phyloP scores from a whole-genome alignment of 2,329 filamentous ascomycete genomes.

The Ilyonectria mors-panacis region DNA sequence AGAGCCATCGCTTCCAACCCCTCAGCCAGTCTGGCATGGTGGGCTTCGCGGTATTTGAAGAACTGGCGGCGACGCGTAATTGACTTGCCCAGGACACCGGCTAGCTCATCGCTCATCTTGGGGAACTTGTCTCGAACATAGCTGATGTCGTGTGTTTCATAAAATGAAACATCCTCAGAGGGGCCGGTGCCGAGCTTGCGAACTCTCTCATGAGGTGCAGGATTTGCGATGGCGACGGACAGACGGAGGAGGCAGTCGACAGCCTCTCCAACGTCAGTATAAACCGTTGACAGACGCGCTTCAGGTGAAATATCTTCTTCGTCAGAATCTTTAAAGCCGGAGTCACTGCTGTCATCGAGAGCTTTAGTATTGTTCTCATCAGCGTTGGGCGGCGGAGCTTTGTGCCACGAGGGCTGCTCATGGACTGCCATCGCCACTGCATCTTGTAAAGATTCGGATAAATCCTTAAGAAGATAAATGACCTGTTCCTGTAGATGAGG shows the following conservation, averaged over 20 bases:
- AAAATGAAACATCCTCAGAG: conserved; percentile 40
- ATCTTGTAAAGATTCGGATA: conserved; percentile 30
- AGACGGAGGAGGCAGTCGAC: conserved; percentile 54
- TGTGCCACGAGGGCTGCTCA: accelerated
- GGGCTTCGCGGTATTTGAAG: conserved; percentile 55
- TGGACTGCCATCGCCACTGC: accelerated
- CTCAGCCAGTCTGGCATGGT: conserved; percentile 51
- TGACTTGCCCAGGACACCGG: conserved; percentile 49
- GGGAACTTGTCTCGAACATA: conserved; percentile 53
- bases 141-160: conserved; percentile 46
- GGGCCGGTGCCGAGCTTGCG: conserved; percentile 16
- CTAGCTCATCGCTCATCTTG: conserved; percentile 20
- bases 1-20: conserved; percentile 38
- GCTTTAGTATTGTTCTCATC: conserved; percentile 7
- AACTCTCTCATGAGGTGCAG: conserved; percentile 54
- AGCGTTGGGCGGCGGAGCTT: background rate
- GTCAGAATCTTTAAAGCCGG: background rate
- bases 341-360: background rate
- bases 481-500: conserved; percentile 40
- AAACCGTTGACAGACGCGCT: conserved; percentile 37
- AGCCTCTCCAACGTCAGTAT: conserved; percentile 41
- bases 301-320: background rate
- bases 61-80: conserved; percentile 55
- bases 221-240: conserved; percentile 55
- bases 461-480: conserved; percentile 39